Evolutionary conservation across 108 stramenopile genomes (phyloP), one percentile per base, ranked within the genome.

Genomic region (Pelagomonas calceolata): DNA sequence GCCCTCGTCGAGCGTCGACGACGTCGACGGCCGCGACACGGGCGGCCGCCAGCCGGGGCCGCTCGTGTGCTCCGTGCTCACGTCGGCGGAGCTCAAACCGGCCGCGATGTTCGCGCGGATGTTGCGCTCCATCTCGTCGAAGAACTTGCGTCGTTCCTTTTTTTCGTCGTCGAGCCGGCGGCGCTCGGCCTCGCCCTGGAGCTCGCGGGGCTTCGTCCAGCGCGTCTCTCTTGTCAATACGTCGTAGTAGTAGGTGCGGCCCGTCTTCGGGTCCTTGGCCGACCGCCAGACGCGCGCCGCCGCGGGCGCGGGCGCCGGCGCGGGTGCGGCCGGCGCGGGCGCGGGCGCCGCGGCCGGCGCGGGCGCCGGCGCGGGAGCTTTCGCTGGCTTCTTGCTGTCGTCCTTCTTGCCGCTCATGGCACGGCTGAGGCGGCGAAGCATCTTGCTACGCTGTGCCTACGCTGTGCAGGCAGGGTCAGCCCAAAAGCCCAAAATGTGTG

Each of bases 201-300:
- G 65, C 71, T 89, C 89, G 63, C 88, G 44, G 0, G 92, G 92
- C 68, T 96, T 96, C 43, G 90, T 82, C 95, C 95, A 98, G 71
- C 90, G 88, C n/a, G 94, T 93, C 80, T 95, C 89, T 31, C 93
- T 72, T 29, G 95, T 95, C 32, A 75, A 34, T 10, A 78, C 73
- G 79, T 96, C 88, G 78, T 93, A 98, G 76, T 92, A 98, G 87
- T 95, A 98, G 0, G 89, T 86, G 68, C 87, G 78, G 63, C 85
- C 81, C 39, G 39, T 43, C 39, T 43, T 43, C 39, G 39, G 39
- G 39, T 43, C 39, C 39, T 43, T 43, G 39, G 39, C 39, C 39
- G 39, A 5, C 9, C 39, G 39, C 39, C 39, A 43, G 39, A 43
- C 39, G 39, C 39, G 39, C 39, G 5, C 9, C 9, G 39, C 39